Evolutionary conservation across 2,329 filamentous ascomycete species (phyloP).

Genomic region (Fusarium haematococcum): DNA sequence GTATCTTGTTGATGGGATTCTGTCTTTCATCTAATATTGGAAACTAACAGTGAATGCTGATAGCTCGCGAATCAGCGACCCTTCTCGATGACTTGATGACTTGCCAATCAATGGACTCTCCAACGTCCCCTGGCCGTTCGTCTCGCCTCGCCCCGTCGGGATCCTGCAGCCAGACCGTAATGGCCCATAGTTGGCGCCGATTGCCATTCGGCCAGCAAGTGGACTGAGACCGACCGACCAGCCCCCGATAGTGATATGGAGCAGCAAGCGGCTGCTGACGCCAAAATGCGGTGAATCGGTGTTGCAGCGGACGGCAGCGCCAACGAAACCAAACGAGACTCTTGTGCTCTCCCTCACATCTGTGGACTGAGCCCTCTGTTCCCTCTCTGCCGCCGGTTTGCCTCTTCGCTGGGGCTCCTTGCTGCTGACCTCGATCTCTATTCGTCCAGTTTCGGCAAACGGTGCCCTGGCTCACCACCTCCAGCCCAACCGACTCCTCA

Average conservation of each 20-base stretch:
- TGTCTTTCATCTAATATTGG: background rate
- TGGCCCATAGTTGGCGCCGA: conserved; percentile 30
- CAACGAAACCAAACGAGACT: conserved; percentile 35
- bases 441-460: conserved; percentile 39
- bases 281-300: conserved; percentile 48
- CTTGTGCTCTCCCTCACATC: conserved; percentile 21
- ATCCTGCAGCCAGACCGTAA: conserved; percentile 42
- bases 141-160: conserved; percentile 33
- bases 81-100: conserved; percentile 1
- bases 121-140: conserved; percentile 33
- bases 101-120: conserved; percentile 26
- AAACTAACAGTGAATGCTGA: background rate
- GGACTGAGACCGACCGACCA: conserved; percentile 26
- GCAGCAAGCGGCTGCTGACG: conserved; percentile 31
- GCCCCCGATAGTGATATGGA: conserved; percentile 36
- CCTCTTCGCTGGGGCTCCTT: conserved; percentile 23
- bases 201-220: conserved; percentile 33
- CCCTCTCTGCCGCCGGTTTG: conserved; percentile 22
- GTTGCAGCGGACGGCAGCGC: conserved; percentile 27
- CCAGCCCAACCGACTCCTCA: conserved; percentile 35
- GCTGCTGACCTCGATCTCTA: conserved; percentile 27
- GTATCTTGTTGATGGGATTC: background rate
- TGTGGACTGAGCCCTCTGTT: conserved; percentile 7
- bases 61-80: background rate
- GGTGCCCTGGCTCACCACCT: conserved; percentile 37